A percentile compares a stretch with the other conserved stretches of the same genome.
Evolutionary conservation across 2,329 filamentous ascomycete species (phyloP).

Genomic region (Fusarium hostae): DNA sequence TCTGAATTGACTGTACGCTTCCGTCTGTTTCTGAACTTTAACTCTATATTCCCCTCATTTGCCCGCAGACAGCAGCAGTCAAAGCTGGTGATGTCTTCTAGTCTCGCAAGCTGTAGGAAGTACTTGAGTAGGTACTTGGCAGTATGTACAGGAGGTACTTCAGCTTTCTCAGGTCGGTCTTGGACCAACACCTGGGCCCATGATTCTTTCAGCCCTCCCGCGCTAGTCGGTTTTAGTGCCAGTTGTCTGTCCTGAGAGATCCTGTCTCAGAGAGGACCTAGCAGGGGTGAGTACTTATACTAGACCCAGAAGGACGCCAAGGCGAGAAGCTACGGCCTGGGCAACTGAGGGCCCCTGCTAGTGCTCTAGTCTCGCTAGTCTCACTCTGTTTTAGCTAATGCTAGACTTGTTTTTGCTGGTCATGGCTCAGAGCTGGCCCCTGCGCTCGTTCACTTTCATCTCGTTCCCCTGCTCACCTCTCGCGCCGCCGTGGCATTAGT

Average conservation of each 20-base stretch:
- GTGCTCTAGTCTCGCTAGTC: slow-evolving; percentile 2
- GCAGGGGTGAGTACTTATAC: background rate
- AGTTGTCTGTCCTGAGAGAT: slow-evolving; percentile 44
- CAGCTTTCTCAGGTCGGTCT: slow-evolving; percentile 13
- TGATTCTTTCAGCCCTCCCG: slow-evolving; percentile 53
- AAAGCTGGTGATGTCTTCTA: slow-evolving; percentile 3
- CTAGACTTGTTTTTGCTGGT: slow-evolving; percentile 13
- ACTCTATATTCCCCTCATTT: background rate
- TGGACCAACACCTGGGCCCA: slow-evolving; percentile 41
- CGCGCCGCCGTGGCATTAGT: slow-evolving; percentile 7
- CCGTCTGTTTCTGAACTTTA: background rate
- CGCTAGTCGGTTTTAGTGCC: slow-evolving; percentile 49
- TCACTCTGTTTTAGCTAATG: slow-evolving; percentile 27
- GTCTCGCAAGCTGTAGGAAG: background rate
- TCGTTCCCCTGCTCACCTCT: background rate
- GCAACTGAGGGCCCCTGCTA: slow-evolving; percentile 22
- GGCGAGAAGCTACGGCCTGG: slow-evolving; percentile 33
- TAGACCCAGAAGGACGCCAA: slow-evolving; percentile 32
- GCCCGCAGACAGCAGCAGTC: background rate
- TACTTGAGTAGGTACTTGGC: background rate
- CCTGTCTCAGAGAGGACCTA: slow-evolving; percentile 44
- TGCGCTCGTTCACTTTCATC: slow-evolving; percentile 32
- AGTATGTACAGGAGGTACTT: background rate
- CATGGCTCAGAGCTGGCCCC: slow-evolving; percentile 16
- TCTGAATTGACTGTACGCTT: background rate